These are phyloP conservation scores for Boletus subcaerulescens DNA, from an alignment of 768 basidiomycete species.

Conservation along the genomic window DNA sequence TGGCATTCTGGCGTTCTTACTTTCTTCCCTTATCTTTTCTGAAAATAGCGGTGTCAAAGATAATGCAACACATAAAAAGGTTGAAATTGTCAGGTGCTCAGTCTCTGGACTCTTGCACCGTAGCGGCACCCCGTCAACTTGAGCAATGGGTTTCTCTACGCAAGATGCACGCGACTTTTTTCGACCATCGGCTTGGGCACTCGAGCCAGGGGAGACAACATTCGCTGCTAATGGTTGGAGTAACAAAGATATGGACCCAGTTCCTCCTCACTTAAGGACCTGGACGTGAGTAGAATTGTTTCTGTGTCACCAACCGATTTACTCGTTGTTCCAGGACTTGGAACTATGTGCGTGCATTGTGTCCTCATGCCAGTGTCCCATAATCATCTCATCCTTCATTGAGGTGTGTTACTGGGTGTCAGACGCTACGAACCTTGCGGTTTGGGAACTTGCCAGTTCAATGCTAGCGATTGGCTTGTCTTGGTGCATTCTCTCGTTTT, in stretches of 20 bases:
- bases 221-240: constrained; percentile 64
- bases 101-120: not conserved
- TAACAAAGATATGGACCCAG: constrained; percentile 79
- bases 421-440: constrained; percentile 40
- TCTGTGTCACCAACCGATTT: not conserved
- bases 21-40: constrained; percentile 4
- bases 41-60: constrained; percentile 4
- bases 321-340: constrained; percentile 34
- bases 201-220: constrained; percentile 34
- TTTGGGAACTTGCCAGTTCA: constrained; percentile 54
- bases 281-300: constrained; percentile 43
- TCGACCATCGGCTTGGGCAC: constrained; percentile 20
- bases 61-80: constrained; percentile 8
- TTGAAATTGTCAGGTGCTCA: too few species aligned
- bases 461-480: constrained; percentile 76
- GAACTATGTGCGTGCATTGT: constrained; percentile 62
- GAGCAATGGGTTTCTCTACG: constrained; percentile 6
- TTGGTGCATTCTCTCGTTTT: constrained; percentile 39
- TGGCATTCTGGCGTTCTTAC: not conserved
- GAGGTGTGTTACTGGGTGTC: constrained; percentile 32
- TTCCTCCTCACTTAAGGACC: constrained; percentile 54
- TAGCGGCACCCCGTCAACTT: not conserved
- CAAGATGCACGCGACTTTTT: constrained; percentile 5
- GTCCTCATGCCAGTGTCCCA: constrained; percentile 17
- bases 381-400: constrained; percentile 12